Conservation (phyloP, 352 stramenopile genomes). For the Phytophthora constricta region DNA sequence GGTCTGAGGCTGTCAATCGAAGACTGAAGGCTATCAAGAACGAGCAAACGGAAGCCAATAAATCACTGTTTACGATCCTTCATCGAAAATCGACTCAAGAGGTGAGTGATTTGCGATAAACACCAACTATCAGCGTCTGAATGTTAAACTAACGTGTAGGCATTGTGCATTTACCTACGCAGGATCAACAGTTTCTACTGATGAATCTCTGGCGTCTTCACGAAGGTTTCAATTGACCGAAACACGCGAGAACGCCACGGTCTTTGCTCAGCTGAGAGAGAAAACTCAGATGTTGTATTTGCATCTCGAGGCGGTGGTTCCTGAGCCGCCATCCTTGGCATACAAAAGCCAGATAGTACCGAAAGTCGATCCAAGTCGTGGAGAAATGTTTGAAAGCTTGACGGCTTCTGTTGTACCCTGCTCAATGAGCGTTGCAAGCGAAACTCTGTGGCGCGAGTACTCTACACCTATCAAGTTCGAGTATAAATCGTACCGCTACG, state of each 20-base stretch:
- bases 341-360: constrained; percentile 13
- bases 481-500: background rate
- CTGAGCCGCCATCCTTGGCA: background rate
- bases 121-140: no score
- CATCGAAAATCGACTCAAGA: background rate
- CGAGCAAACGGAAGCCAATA: background rate
- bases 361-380: constrained; percentile 10
- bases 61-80: constrained; percentile 8
- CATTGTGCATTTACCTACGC: background rate
- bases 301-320: background rate
- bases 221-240: background rate
- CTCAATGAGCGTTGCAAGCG: constrained; percentile 14
- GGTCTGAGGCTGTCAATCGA: background rate
- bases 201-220: background rate
- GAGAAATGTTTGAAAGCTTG: constrained; percentile 20
- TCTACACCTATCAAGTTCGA: constrained; percentile 9
- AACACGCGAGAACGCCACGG: background rate
- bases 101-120: constrained; percentile 3
- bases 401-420: constrained; percentile 10
- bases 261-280: constrained; percentile 9
- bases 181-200: constrained; percentile 12
- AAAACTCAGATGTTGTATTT: constrained; percentile 2
- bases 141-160: no score
- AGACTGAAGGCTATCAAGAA: background rate
- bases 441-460: constrained; percentile 20